Evolutionary conservation across 2,329 filamentous ascomycete species (phyloP).

Genomic region (Coniochaeta ligniaria): DNA sequence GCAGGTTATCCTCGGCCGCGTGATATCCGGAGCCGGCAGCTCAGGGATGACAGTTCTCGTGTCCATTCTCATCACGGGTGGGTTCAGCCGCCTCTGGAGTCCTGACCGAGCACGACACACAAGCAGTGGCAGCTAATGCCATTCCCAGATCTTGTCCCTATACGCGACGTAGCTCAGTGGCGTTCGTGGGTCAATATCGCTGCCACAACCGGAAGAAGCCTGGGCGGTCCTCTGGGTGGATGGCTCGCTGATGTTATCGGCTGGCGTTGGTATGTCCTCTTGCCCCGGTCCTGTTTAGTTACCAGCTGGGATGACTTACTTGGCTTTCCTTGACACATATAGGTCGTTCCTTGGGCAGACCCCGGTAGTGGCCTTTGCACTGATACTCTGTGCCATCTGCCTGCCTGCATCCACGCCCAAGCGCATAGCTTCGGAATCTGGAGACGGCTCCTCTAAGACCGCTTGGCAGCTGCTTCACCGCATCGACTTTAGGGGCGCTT

Average conservation of each 20-base stretch:
- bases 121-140: neutral
- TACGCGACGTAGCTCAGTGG: constrained; percentile 46
- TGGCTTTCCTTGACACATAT: neutral
- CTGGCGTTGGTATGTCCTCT: constrained; percentile 51
- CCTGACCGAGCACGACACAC: neutral
- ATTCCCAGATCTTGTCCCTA: constrained; percentile 37
- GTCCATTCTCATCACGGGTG: constrained; percentile 44
- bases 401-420: constrained; percentile 21
- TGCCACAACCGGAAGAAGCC: constrained; percentile 40
- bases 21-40: constrained; percentile 43
- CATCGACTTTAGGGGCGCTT: constrained; percentile 52
- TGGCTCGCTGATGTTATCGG: constrained; percentile 54
- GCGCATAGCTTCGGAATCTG: neutral
- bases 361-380: constrained; percentile 44
- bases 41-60: constrained; percentile 44
- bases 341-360: constrained; percentile 52
- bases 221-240: constrained; percentile 51
- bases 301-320: neutral
- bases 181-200: constrained; percentile 45
- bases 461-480: constrained; percentile 21
- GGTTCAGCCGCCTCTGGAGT: neutral
- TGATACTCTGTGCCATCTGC: constrained; percentile 25
- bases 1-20: constrained; percentile 41
- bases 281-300: neutral
- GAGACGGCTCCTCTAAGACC: constrained; percentile 2